Percentiles rank a stretch among this genome's conserved stretches.
These are phyloP conservation scores for Psilocybe mexicana DNA, from an alignment of 1,284 basidiomycete genomes.

Conservation along the genomic window DNA sequence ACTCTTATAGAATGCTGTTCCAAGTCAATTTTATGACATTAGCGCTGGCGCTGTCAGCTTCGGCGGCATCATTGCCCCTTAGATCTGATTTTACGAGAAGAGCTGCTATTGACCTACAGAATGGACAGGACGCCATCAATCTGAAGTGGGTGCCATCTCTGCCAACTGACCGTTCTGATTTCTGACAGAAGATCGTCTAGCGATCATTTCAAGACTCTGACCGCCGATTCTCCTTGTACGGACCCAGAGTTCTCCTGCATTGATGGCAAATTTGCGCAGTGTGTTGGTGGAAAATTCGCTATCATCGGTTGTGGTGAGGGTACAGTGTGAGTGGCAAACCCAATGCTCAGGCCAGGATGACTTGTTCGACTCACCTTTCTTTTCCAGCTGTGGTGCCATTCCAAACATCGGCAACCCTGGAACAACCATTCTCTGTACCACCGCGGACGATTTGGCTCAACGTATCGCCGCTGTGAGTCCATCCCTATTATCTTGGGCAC, in stretches of 20 bases:
- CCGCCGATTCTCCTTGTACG: conserved; percentile 42
- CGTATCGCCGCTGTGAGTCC: conserved; percentile 34
- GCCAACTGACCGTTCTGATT: conserved; percentile 6
- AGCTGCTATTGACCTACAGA: conserved; percentile 43
- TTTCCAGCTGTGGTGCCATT: conserved; percentile 53
- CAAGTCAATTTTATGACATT: conserved; percentile 35
- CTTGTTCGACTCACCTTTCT: neutral
- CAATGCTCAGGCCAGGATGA: neutral
- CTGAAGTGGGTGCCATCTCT: conserved; percentile 44
- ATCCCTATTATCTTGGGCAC: neutral
- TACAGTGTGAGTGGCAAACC: conserved; percentile 38
- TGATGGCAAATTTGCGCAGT: conserved; percentile 47
- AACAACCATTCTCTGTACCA: conserved; percentile 28
- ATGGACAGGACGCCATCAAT: conserved; percentile 55
- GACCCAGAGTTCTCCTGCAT: conserved; percentile 50
- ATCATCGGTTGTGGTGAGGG: conserved; percentile 41
- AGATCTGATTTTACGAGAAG: conserved; percentile 29
- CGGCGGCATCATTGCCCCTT: conserved; percentile 35
- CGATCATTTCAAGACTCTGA: conserved; percentile 46
- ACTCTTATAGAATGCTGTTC: conserved; percentile 16
- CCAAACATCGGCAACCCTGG: conserved; percentile 36
- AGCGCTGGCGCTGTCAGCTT: conserved; percentile 38
- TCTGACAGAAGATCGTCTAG: conserved; percentile 27
- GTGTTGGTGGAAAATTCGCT: conserved; percentile 49
- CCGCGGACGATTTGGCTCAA: conserved; percentile 30